Evolutionary conservation across 2,329 filamentous ascomycete genomes (phyloP), one percentile per base, ranked within the genome.

Genomic region (Fusarium torreyae): DNA sequence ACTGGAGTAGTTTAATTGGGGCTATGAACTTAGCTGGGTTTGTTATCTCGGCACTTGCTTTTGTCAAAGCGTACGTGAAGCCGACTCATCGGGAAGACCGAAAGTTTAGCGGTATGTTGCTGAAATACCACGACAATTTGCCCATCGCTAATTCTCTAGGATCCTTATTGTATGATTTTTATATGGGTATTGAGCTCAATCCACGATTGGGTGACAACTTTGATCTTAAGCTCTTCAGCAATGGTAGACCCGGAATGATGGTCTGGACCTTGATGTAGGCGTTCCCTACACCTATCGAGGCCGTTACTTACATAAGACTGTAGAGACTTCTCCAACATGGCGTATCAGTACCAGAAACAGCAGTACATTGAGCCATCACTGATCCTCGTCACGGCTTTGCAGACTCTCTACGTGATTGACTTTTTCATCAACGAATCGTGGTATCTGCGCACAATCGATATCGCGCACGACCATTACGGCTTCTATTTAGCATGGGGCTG

Each of bases 401-500:
- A 85, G 59, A 71, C 74, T 1, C 68, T 84, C 9, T 85, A 85
- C 51, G 80, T 84, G 9, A 65, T 84, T 1, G 83, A 86, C 46
- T 85, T 85, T 57, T 86, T 85, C 50, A 73, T 81, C 48, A 84
- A 85, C 9, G 84, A 85, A 66, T 78, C 80, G 14, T 85, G 83
- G 83, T 84, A 85, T 61, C 73, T 83, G n/a, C 77, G 78, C 20
- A 84, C 82, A 3, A 82, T 83, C 11, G 82, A 83, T 53, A 83
- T 83, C 38, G 75, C 76, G 6, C 80, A 83, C 49, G 82, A 84
- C 38, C 81, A 83, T 46, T 83, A 80, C 34, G 82, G 82, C 4
- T 83, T 83, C 64, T 82, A 82, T 64, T 69, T 83, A 5, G 77
- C 77, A 26, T 85, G 82, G 82, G 83, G 83, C 7, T 82, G 78